These are phyloP conservation scores for Pseudozyma flocculosa DNA, from an alignment of 1,284 basidiomycete species.

Conservation along the genomic window DNA sequence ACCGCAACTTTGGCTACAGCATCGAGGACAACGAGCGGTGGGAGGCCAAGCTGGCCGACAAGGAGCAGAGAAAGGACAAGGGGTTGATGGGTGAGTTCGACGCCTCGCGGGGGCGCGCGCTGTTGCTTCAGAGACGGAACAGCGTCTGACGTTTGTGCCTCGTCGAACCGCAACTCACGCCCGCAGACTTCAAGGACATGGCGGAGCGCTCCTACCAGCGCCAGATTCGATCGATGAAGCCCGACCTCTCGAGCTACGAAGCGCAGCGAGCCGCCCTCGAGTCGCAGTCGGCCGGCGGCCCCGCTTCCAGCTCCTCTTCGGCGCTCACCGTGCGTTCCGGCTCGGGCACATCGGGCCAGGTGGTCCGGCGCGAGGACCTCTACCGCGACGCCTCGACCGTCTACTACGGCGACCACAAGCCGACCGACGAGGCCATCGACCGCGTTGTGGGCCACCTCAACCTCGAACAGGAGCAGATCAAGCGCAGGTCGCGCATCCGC, in stretches of 20 bases:
- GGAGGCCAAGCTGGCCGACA: slow-evolving; percentile 81
- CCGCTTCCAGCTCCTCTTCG: slow-evolving; percentile 2
- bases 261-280: slow-evolving; percentile 72
- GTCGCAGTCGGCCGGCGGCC: neutral
- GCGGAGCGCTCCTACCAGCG: slow-evolving; percentile 88
- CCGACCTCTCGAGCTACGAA: slow-evolving; percentile 87
- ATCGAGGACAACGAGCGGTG: slow-evolving; percentile 92
- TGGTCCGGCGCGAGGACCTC: slow-evolving; percentile 5
- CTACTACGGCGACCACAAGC: slow-evolving; percentile 85
- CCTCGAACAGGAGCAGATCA: slow-evolving; percentile 63
- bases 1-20: slow-evolving; percentile 89
- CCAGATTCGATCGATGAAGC: slow-evolving; percentile 94
- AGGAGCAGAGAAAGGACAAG: slow-evolving; percentile 73
- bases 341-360: neutral
- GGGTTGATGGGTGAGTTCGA: slow-evolving; percentile 70
- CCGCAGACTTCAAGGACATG: slow-evolving; percentile 80
- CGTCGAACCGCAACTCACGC: no score
- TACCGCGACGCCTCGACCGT: slow-evolving; percentile 1
- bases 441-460: slow-evolving; percentile 88
- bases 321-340: neutral
- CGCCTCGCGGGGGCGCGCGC: no score
- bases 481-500: slow-evolving; percentile 80
- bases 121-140: no score
- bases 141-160: no score
- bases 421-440: slow-evolving; percentile 90